A percentile compares a stretch with the other conserved stretches of the same genome.
Evolutionary conservation across 805 yeast species (phyloP).

Genomic region (Candida yuanshanica): DNA sequence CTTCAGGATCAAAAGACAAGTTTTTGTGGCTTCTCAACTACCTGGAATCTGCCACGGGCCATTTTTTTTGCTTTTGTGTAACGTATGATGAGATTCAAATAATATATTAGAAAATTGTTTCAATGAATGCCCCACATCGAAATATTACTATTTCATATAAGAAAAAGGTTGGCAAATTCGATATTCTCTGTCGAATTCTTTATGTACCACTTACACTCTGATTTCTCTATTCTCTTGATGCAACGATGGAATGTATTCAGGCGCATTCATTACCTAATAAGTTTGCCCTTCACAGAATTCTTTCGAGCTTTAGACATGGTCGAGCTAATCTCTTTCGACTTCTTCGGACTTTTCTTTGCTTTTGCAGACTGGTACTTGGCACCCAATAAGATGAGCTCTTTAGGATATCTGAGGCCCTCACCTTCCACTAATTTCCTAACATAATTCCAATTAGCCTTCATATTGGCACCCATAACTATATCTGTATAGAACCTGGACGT

Average conservation of each 20-base stretch:
- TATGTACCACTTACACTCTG: too few species aligned
- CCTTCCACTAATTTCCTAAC: constrained; percentile 5
- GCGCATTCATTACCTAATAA: too few species aligned
- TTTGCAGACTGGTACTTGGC: neutral
- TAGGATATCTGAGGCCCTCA: constrained; percentile 8
- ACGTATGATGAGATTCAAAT: neutral
- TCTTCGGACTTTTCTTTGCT: neutral
- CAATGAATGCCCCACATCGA: too few species aligned
- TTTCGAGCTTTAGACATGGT: neutral
- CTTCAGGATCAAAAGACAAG: too few species aligned
- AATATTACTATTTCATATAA: too few species aligned
- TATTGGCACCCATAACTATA: constrained; percentile 2
- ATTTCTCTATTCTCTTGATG: too few species aligned
- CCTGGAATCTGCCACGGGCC: too few species aligned
- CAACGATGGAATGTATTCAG: too few species aligned
- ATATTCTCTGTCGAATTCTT: too few species aligned
- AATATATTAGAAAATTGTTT: too few species aligned
- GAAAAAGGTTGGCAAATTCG: too few species aligned
- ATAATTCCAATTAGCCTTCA: constrained; percentile 14
- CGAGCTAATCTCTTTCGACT: neutral
- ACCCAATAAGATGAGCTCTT: constrained; percentile 3
- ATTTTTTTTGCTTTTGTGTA: neutral
- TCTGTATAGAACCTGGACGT: neutral
- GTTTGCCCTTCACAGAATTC: too few species aligned
- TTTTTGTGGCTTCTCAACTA: neutral